Evolutionary conservation across 768 basidiomycete species (phyloP).

Genomic region (Russula griseocarnosa): DNA sequence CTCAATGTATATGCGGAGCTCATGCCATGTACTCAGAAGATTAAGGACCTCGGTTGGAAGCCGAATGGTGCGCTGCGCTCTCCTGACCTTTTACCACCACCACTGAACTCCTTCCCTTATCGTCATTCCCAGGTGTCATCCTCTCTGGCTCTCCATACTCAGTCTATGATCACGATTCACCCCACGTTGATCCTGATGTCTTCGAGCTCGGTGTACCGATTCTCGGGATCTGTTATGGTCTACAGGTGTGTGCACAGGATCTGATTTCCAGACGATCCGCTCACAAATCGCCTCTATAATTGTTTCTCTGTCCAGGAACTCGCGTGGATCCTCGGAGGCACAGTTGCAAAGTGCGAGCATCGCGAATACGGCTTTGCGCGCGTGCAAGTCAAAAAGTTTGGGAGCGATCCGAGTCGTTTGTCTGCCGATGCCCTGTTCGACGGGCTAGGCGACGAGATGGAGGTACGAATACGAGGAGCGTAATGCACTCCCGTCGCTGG

Average conservation of each 20-base stretch:
- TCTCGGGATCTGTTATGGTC: constrained; percentile 95
- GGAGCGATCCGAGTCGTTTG: constrained; percentile 37
- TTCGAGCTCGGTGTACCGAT: constrained; percentile 88
- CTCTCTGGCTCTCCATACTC: constrained; percentile 98
- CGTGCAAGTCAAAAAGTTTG: constrained; percentile 65
- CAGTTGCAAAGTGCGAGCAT: constrained; percentile 81
- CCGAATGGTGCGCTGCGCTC: constrained; percentile 67
- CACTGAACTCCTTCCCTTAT: not conserved
- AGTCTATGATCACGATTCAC: constrained; percentile 89
- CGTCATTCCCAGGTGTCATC: constrained; percentile 66
- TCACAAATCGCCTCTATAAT: not conserved
- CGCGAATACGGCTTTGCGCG: constrained; percentile 94
- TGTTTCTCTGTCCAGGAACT: constrained; percentile 62
- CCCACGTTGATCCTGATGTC: constrained; percentile 89
- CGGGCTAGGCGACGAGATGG: constrained; percentile 82
- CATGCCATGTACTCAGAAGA: constrained; percentile 90
- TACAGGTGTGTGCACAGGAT: constrained; percentile 57
- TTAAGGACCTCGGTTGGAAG: constrained; percentile 84
- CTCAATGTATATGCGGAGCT: constrained; percentile 96
- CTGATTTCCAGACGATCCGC: no score
- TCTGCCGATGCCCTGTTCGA: constrained; percentile 76
- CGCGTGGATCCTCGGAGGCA: constrained; percentile 80
- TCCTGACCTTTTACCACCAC: constrained; percentile 25
- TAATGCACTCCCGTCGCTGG: not conserved
- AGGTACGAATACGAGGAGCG: constrained; percentile 53